A percentile compares a stretch with the other conserved stretches of the same genome.
phyloP scores from a whole-genome alignment of 179 eudicot genomes.

The Corrigiola litoralis region DNA sequence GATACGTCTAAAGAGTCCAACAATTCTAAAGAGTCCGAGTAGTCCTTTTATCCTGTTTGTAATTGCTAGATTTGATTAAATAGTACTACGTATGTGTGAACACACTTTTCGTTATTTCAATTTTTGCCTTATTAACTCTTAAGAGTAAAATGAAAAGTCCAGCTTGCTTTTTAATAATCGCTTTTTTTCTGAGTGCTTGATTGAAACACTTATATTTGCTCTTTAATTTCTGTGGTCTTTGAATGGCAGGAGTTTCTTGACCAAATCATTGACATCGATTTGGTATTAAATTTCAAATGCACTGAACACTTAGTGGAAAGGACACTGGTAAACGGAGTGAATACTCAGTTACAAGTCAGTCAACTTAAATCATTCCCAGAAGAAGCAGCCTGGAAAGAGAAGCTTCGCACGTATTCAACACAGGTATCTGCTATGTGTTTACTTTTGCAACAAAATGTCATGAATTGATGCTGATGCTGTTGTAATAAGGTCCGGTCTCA shows the following conservation, averaged over 20 bases:
- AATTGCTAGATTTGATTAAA: too few species aligned
- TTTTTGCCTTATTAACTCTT: not conserved
- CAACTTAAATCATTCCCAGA: constrained; percentile 31
- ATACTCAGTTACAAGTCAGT: constrained; percentile 28
- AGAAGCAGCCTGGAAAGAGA: constrained; percentile 44
- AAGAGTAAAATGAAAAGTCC: not conserved
- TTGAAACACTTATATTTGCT: not conserved
- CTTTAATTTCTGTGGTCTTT: constrained; percentile 11
- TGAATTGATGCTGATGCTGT: not conserved
- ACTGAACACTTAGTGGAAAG: constrained; percentile 35
- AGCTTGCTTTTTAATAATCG: not conserved
- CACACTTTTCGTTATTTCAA: too few species aligned
- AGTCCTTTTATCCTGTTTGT: too few species aligned
- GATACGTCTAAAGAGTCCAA: too few species aligned
- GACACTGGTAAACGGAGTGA: constrained; percentile 27
- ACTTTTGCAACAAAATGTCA: not conserved
- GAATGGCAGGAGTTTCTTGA: constrained; percentile 78
- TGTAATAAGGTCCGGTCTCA: not conserved
- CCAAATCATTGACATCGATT: constrained; percentile 73
- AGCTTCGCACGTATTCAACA: constrained; percentile 51
- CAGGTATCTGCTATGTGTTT: constrained; percentile 44
- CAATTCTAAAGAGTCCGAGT: too few species aligned
- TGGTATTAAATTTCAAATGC: constrained; percentile 82
- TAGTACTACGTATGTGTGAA: too few species aligned
- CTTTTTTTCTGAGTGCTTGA: not conserved